phyloP scores from a whole-genome alignment of 73 alveolate species.

The Paramecium sexaurelia region DNA sequence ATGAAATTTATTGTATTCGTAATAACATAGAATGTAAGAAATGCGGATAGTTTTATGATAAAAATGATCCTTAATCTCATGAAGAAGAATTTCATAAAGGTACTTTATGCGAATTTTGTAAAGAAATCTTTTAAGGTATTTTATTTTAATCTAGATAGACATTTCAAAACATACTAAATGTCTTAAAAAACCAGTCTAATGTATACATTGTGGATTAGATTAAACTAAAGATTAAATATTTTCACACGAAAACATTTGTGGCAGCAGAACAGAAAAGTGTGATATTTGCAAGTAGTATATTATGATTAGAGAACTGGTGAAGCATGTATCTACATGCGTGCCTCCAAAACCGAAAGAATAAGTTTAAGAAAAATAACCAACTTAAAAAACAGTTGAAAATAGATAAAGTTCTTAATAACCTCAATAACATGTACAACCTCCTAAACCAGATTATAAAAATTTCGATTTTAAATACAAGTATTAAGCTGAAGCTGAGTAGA shows the following conservation, averaged over 20 bases:
- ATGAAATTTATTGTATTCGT: conserved; percentile 29
- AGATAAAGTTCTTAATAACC: not conserved
- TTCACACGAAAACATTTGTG: conserved; percentile 40
- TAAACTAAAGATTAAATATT: conserved; percentile 5
- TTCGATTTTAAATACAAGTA: not conserved
- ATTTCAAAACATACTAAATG: conserved; percentile 12
- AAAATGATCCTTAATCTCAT: conserved; percentile 41
- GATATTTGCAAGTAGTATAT: not conserved
- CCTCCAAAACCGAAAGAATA: not conserved
- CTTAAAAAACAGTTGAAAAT: not conserved
- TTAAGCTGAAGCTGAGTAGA: not conserved
- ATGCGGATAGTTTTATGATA: conserved; percentile 41
- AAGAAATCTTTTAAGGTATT: conserved; percentile 24
- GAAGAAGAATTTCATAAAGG: conserved; percentile 48
- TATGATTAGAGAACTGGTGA: conserved; percentile 32
- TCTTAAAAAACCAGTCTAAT: not conserved
- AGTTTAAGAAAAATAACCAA: not conserved
- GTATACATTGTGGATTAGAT: conserved; percentile 25
- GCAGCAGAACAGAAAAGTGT: conserved; percentile 50
- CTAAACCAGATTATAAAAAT: not conserved
- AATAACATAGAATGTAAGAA: conserved; percentile 19
- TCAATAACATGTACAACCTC: not conserved
- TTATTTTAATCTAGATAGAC: not conserved
- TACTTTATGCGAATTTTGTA: not conserved
- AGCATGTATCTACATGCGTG: not conserved